These are phyloP conservation scores for Colletotrichum gigasporum DNA, from an alignment of 2,329 filamentous ascomycete species.

Conservation along the genomic window DNA sequence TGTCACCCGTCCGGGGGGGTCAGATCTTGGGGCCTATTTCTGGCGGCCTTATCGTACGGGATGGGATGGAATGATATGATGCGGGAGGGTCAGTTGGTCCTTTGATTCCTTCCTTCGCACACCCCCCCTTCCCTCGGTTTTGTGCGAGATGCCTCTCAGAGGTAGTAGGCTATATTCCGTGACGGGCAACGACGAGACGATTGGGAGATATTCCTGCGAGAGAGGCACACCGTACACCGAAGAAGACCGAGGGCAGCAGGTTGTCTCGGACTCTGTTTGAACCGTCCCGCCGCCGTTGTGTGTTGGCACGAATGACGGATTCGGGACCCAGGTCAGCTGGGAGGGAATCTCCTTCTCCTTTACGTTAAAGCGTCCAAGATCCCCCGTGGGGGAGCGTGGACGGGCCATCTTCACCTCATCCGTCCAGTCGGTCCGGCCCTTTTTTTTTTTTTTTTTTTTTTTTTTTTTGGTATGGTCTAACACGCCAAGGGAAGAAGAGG, in stretches of 20 bases:
- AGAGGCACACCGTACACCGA: neutral
- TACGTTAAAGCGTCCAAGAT: neutral
- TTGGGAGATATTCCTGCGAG: neutral
- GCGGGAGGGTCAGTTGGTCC: conserved; percentile 18
- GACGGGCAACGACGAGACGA: neutral
- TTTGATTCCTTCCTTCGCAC: neutral
- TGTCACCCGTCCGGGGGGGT: conserved; percentile 9
- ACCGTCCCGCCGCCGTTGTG: neutral
- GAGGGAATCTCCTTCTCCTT: neutral
- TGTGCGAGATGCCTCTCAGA: neutral
- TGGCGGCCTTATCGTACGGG: neutral
- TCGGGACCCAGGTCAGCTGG: neutral
- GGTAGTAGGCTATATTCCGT: neutral
- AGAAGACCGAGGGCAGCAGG: too few species aligned
- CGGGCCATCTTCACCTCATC: neutral
- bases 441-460: too few species aligned
- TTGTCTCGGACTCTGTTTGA: neutral
- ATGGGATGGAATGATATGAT: neutral
- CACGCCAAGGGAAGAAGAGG: neutral
- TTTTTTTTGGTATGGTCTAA: neutral
- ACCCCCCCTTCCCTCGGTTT: conserved; percentile 1
- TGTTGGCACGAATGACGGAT: neutral
- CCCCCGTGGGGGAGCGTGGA: neutral
- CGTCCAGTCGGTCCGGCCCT: conserved; percentile 15
- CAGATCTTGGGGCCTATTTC: conserved; percentile 22